A percentile compares a stretch with the other conserved stretches of the same genome.
These are phyloP conservation scores for Mycena vitilis DNA, from an alignment of 768 basidiomycete genomes.

Conservation along the genomic window DNA sequence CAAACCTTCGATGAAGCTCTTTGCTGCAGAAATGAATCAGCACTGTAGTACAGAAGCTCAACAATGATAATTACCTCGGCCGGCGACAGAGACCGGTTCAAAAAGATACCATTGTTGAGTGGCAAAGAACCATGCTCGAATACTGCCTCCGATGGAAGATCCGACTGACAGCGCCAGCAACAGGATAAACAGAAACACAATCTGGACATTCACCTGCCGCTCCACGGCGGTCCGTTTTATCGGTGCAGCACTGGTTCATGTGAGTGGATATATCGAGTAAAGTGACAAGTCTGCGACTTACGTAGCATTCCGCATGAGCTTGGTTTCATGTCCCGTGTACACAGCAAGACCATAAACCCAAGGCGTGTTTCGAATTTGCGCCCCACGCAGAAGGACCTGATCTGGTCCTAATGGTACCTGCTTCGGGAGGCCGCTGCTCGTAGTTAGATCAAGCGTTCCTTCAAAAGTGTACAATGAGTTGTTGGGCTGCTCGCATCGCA, in stretches of 20 bases:
- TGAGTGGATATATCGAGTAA: conserved; percentile 1
- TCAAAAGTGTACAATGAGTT: conserved; percentile 98
- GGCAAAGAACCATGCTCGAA: conserved; percentile 92
- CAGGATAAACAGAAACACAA: conserved; percentile 92
- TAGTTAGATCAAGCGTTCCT: conserved; percentile 76
- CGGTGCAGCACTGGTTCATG: conserved; percentile 81
- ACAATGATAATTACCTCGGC: conserved; percentile 62
- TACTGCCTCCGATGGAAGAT: conserved; percentile 92
- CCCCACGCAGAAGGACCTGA: conserved; percentile 93
- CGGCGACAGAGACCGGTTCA: conserved; percentile 67
- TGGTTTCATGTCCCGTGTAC: conserved; percentile 98
- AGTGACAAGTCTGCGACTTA: conserved; percentile 52
- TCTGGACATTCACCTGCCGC: conserved; percentile 94
- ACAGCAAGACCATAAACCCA: conserved; percentile 97
- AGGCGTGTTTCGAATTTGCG: conserved; percentile 94
- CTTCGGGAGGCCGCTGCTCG: conserved; percentile 68
- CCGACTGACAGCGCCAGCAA: conserved; percentile 90
- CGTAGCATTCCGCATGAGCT: conserved; percentile 98
- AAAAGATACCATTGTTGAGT: conserved; percentile 91
- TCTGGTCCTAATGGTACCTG: conserved; percentile 95
- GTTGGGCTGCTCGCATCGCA: conserved; percentile 97
- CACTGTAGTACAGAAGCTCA: conserved; percentile 19
- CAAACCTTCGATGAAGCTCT: conserved; percentile 86
- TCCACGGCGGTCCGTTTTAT: conserved; percentile 98
- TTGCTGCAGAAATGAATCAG: conserved; percentile 56